These are phyloP conservation scores for Porcisia hertigi DNA, from an alignment of 208 protist genomes.

Conservation along the genomic window DNA sequence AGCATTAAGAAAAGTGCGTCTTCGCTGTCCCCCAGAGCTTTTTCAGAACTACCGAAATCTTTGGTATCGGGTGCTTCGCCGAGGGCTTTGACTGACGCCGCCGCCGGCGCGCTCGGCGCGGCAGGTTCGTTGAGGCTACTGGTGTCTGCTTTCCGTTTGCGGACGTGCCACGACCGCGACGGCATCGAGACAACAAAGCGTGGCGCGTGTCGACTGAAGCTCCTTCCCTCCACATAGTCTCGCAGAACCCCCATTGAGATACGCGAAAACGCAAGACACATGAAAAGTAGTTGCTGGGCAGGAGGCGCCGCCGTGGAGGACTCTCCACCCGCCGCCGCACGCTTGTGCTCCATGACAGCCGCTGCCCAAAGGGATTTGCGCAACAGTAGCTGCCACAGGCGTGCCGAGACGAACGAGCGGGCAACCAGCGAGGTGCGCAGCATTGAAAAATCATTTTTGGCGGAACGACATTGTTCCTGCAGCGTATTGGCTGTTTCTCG, in stretches of 20 bases:
- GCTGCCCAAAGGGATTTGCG: constrained; percentile 55
- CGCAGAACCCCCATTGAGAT: constrained; percentile 59
- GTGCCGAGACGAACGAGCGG: constrained; percentile 61
- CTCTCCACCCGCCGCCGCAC: constrained; percentile 1
- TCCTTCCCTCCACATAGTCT: constrained; percentile 58
- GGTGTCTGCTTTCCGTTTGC: not conserved
- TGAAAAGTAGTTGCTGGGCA: constrained; percentile 27
- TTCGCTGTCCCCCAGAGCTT: constrained; percentile 1
- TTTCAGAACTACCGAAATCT: not conserved
- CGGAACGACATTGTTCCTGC: constrained; percentile 16
- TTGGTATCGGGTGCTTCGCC: not conserved
- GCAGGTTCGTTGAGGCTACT: not conserved
- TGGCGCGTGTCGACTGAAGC: constrained; percentile 53
- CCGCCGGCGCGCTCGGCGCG: not conserved
- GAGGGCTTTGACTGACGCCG: not conserved
- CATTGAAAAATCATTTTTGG: constrained; percentile 26
- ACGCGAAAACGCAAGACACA: constrained; percentile 44
- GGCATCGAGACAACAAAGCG: constrained; percentile 86
- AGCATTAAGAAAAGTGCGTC: constrained; percentile 43
- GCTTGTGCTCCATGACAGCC: constrained; percentile 31
- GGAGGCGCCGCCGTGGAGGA: not conserved
- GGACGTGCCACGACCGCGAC: constrained; percentile 32
- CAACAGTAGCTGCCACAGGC: constrained; percentile 67
- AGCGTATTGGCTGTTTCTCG: constrained; percentile 21
- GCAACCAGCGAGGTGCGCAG: constrained; percentile 58